A percentile compares a stretch with the other conserved stretches of the same genome.
Conservation (phyloP, 148 eudicot genomes). For the Limonium bicolor region DNA sequence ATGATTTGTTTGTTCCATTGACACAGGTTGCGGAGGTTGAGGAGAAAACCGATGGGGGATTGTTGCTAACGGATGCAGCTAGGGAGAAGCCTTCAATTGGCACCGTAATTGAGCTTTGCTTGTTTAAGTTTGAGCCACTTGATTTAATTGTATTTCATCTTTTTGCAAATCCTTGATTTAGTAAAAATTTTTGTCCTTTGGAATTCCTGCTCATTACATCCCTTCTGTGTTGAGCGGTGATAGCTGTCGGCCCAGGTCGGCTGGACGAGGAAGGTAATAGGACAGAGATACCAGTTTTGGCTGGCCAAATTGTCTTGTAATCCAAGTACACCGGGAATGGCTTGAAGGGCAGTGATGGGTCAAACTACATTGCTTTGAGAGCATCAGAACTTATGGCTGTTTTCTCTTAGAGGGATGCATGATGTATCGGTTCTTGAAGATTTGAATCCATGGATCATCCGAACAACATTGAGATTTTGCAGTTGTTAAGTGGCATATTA, state of each 20-base stretch:
- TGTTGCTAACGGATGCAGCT: constrained; percentile 57
- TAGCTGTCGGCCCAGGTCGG: constrained; percentile 71
- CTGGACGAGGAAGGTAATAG: constrained; percentile 68
- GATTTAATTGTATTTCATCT: too few relatives aligned
- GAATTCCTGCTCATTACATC: too few relatives aligned
- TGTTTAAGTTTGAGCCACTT: too few relatives aligned
- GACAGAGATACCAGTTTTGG: constrained; percentile 34
- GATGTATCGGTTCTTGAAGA: too few relatives aligned
- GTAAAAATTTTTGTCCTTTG: too few relatives aligned
- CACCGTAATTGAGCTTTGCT: too few relatives aligned
- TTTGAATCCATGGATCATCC: too few relatives aligned
- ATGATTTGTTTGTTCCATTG: too few relatives aligned
- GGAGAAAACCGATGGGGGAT: constrained; percentile 68
- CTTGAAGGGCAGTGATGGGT: constrained; percentile 62
- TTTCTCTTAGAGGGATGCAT: constrained; percentile 69
- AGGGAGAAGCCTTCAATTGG: constrained; percentile 89
- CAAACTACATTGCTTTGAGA: constrained; percentile 51
- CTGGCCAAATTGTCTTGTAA: constrained; percentile 61
- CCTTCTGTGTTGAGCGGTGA: too few relatives aligned
- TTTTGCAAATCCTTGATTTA: too few relatives aligned
- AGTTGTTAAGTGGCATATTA: too few relatives aligned
- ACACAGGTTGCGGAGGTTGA: constrained; percentile 84
- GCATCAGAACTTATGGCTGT: constrained; percentile 76
- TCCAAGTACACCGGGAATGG: constrained; percentile 77
- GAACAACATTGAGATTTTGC: too few relatives aligned